Conservation (phyloP, 2,329 filamentous ascomycete species). For the Ophiostoma sp. region DNA sequence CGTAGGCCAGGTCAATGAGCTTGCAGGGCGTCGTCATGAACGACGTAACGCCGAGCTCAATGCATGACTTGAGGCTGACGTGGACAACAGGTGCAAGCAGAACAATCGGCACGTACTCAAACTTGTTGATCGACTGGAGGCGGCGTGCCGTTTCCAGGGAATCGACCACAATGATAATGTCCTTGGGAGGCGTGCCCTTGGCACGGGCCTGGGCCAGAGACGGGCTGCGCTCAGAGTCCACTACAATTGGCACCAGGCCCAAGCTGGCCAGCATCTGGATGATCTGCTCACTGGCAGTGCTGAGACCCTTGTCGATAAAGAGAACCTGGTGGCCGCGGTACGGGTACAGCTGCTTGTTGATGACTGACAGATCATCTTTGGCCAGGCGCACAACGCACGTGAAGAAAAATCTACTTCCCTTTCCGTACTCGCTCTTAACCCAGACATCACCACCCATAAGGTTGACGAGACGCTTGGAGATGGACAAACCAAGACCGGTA, state of each 20-base stretch:
- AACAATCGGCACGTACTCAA: constrained; percentile 96
- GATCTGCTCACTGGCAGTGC: constrained; percentile 70
- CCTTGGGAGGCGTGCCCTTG: constrained; percentile 65
- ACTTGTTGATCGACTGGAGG: constrained; percentile 81
- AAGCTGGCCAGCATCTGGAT: constrained; percentile 71
- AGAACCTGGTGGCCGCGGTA: constrained; percentile 89
- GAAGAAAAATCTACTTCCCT: constrained; percentile 93
- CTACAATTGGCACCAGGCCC: constrained; percentile 74
- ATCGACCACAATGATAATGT: constrained; percentile 95
- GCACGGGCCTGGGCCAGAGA: constrained; percentile 50
- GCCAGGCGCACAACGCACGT: constrained; percentile 87
- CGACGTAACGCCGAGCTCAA: constrained; percentile 95
- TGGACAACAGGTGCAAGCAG: constrained; percentile 83
- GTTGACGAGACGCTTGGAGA: constrained; percentile 90
- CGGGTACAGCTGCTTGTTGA: constrained; percentile 79
- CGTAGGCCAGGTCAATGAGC: constrained; percentile 89
- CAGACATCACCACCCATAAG: constrained; percentile 95
- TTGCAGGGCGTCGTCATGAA: constrained; percentile 98
- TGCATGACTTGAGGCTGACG: constrained; percentile 84
- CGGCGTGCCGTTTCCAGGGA: constrained; percentile 85
- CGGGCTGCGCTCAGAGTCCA: constrained; percentile 69
- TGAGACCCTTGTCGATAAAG: constrained; percentile 88
- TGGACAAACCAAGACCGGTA: constrained; percentile 87
- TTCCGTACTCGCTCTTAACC: constrained; percentile 88
- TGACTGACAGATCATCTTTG: constrained; percentile 68